phyloP scores from a whole-genome alignment of 2,329 filamentous ascomycete genomes.

The Allantophomopsis lycopodina region DNA sequence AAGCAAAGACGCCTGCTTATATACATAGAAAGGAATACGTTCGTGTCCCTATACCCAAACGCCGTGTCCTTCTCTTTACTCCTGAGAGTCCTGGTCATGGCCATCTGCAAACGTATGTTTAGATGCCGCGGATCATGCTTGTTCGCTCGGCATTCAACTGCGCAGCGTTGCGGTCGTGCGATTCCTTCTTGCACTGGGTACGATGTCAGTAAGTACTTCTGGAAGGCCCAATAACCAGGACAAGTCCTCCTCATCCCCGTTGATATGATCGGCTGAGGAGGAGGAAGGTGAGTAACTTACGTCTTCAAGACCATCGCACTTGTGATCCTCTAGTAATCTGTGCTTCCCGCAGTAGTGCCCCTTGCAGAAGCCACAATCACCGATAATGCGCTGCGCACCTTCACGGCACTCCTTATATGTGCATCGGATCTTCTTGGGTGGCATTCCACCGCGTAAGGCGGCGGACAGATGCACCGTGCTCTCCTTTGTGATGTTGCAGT shows the following conservation, averaged over 20 bases:
- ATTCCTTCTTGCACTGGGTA: conserved; percentile 81
- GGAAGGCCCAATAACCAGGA: conserved; percentile 30
- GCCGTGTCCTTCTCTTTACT: too few species aligned
- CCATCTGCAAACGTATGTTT: conserved; percentile 10
- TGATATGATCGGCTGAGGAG: background rate
- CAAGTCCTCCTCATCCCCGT: conserved; percentile 4
- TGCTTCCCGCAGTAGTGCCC: conserved; percentile 95
- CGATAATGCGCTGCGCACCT: conserved; percentile 81
- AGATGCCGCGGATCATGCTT: conserved; percentile 85
- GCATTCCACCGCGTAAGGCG: conserved; percentile 43
- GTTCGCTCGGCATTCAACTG: conserved; percentile 89
- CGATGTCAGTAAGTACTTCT: conserved; percentile 23
- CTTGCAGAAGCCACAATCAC: conserved; percentile 89
- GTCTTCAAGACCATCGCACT: conserved; percentile 84
- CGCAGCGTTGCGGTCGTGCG: conserved; percentile 83
- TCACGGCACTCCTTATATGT: conserved; percentile 82
- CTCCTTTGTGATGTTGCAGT: conserved; percentile 32
- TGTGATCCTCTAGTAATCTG: conserved; percentile 84
- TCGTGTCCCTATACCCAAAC: too few species aligned
- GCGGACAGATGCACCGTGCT: conserved; percentile 38
- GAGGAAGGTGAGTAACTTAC: conserved; percentile 34
- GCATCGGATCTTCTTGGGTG: conserved; percentile 71
- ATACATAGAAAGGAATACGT: too few species aligned
- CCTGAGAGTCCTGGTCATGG: too few species aligned
- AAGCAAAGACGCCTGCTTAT: too few species aligned